Conservation (phyloP, 768 basidiomycete species). For the Crepidotus variabilis region DNA sequence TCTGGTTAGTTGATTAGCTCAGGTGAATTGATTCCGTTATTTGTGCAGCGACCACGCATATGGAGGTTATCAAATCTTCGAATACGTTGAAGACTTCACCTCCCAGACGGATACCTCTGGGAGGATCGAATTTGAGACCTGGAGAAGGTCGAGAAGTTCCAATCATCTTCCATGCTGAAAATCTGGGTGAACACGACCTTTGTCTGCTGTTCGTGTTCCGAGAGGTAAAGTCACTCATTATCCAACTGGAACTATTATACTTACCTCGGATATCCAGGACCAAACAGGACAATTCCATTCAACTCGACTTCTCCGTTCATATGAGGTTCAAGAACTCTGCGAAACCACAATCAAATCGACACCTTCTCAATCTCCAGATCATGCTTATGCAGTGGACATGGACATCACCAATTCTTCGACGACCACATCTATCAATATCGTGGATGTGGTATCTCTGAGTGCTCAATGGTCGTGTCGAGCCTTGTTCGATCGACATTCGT, state of each 20-base stretch:
- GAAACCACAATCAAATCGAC: conserved; percentile 45
- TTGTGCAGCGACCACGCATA: conserved; percentile 14
- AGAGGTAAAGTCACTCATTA: conserved; percentile 18
- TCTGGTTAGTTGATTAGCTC: no score
- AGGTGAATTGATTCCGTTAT: no score
- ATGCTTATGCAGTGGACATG: conserved; percentile 50
- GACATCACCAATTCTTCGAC: conserved; percentile 51
- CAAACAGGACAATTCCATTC: conserved; percentile 52
- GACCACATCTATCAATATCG: conserved; percentile 39
- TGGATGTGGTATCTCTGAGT: conserved; percentile 63
- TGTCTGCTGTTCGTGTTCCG: conserved; percentile 46
- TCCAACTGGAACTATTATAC: neutral
- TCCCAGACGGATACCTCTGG: conserved; percentile 45
- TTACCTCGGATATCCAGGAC: conserved; percentile 29
- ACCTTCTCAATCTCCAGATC: conserved; percentile 46
- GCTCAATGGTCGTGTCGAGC: conserved; percentile 60
- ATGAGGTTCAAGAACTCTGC: conserved; percentile 60
- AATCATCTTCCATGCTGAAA: conserved; percentile 50
- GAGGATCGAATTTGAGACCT: conserved; percentile 34
- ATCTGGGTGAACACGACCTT: conserved; percentile 46
- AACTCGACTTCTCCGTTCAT: conserved; percentile 47
- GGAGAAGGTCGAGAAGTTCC: conserved; percentile 49
- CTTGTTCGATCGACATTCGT: conserved; percentile 37
- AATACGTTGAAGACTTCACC: conserved; percentile 49
- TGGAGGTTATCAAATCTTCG: conserved; percentile 39